These are phyloP conservation scores for Talaromyces thailandensis DNA, from an alignment of 495 filamentous ascomycete genomes.

Conservation along the genomic window DNA sequence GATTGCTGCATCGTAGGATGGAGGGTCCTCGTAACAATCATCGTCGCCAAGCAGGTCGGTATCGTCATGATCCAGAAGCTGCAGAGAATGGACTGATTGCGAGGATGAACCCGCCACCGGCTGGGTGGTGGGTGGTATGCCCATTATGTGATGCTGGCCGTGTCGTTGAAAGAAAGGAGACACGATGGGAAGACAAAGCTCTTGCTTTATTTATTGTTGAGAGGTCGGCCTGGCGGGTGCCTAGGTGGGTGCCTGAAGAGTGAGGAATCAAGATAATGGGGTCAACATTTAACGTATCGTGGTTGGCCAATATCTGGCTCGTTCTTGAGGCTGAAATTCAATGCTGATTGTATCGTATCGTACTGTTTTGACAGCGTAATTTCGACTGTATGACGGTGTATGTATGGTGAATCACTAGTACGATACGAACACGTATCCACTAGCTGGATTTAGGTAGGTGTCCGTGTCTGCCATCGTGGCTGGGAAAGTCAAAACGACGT, in stretches of 20 bases:
- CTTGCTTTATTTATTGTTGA: neutral
- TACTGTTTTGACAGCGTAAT: too few species aligned
- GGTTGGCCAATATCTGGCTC: neutral
- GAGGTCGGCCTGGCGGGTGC: too few species aligned
- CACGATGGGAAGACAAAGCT: neutral
- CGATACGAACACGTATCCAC: neutral
- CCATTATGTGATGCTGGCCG: neutral
- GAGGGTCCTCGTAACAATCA: neutral
- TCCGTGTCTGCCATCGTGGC: neutral
- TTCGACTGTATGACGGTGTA: too few species aligned
- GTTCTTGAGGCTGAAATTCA: neutral
- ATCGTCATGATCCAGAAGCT: neutral
- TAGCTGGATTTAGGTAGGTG: neutral
- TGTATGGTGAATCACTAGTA: neutral
- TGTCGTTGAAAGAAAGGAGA: neutral
- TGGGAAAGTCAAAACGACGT: too few species aligned
- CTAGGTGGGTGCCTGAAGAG: neutral
- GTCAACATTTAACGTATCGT: neutral
- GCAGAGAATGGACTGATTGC: neutral
- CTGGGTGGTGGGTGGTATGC: neutral
- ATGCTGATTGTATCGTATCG: neutral
- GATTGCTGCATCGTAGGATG: slow-evolving; percentile 2
- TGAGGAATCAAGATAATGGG: neutral
- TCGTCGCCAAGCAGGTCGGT: neutral
- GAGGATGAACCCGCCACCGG: neutral